Conservation (phyloP, 129 eudicot genomes). For the Centaurea solstitialis region DNA sequence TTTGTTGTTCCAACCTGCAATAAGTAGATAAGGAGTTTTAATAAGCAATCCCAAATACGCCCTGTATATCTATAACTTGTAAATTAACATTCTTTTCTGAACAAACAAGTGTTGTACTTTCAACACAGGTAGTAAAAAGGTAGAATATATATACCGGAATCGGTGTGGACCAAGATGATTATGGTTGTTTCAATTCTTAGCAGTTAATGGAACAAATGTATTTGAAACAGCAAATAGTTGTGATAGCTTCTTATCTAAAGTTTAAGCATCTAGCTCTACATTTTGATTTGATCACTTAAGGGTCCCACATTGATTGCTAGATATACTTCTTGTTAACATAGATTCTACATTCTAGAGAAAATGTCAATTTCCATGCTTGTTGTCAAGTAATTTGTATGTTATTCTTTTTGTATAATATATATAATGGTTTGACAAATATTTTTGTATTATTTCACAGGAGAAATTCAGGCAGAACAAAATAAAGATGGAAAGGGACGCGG, state of each 20-base stretch:
- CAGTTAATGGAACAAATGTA: neutral
- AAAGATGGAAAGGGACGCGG: conserved; percentile 36
- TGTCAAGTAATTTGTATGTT: neutral
- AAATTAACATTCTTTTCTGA: neutral
- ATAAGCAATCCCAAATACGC: too few species aligned
- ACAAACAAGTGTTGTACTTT: neutral
- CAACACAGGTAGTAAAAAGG: neutral
- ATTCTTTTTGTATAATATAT: neutral
- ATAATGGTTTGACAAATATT: neutral
- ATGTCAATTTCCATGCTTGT: neutral
- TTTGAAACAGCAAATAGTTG: neutral
- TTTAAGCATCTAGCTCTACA: too few species aligned
- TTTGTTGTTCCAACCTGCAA: too few species aligned
- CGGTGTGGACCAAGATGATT: neutral
- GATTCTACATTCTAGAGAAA: neutral
- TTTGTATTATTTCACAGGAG: conserved; percentile 47
- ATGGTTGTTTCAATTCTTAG: neutral
- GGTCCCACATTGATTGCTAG: neutral
- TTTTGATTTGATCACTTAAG: too few species aligned
- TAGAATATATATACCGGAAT: neutral
- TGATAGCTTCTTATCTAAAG: neutral
- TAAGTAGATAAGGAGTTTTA: too few species aligned
- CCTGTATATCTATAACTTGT: neutral
- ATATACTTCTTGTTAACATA: neutral
- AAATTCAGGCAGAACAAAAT: conserved; percentile 39